Base-by-base conservation (phyloP, 2,329 filamentous ascomycete genomes). In the Xylariaceae sp. region DNA sequence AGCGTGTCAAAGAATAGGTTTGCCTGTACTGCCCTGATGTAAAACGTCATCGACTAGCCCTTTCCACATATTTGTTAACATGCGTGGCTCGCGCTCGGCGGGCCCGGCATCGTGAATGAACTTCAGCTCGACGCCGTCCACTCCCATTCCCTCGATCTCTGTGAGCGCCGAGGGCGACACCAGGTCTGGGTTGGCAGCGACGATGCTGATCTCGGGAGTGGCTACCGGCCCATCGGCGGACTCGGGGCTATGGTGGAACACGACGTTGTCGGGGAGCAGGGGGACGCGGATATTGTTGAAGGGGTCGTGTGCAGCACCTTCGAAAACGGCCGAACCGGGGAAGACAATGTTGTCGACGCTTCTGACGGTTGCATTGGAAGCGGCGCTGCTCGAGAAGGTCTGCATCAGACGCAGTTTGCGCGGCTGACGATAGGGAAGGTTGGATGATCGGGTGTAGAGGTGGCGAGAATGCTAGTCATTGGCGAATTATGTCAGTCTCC, bases 381-480 rank as follows among this genome's bases (percentile, higher is more conserved):
- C 62, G 15, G 77, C 67, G 2, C 74, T 70, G 16, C 77, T 74
- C 19, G 76, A 72, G 73, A 85, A 85, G 65, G 79, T 80, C 71
- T 86, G 83, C 82, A 86, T 85, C 52, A 85, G 71, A 39, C 81
- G 82, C 63, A 78, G 71, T 54, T 71, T 70, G 60, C 75, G 75
- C 65, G 67, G 71, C 61, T 62, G 74, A 57, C 63, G 70, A 55
- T 68, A 54, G 55, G 65, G 61, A 47, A 64, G 56, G 58, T 67
- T 67, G 56, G 76, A 70, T 57, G 66, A 65, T 42, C 67, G 67
- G 22, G 67, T 70, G 48, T 63, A 65, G 37, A 69, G 61, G 47
- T 65, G 62, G 48, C 67, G 67, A 18, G 66, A 47, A 34, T 67
- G 67, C 65, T 70, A 45, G 37, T 39, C 29, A 46, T 18, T 21